Evolutionary conservation across 1,284 basidiomycete species (phyloP).

Genomic region (Sporisorium iseilematis-ciliati): DNA sequence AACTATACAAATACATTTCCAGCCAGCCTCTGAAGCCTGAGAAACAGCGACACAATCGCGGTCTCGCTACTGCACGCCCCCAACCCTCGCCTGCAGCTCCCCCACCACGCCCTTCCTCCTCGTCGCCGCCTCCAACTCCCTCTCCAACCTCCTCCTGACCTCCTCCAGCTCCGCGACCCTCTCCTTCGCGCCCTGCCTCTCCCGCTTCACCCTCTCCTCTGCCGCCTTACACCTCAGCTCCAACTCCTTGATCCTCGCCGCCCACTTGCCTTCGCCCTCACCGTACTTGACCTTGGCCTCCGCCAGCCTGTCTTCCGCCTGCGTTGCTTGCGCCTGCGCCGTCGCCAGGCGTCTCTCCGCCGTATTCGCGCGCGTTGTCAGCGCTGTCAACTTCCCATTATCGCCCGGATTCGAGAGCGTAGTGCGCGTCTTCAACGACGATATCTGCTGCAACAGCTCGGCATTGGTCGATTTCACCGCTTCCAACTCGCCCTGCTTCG

Average conservation of each 20-base stretch:
- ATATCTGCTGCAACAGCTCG: constrained; percentile 82
- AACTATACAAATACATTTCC: too few species aligned
- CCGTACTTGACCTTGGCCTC: constrained; percentile 76
- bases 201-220: constrained; percentile 93
- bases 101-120: constrained; percentile 42
- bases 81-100: constrained; percentile 45
- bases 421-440: constrained; percentile 75
- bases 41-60: too few species aligned
- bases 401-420: constrained; percentile 49
- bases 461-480: constrained; percentile 74
- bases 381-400: constrained; percentile 53
- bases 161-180: constrained; percentile 71
- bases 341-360: constrained; percentile 82
- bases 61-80: constrained; percentile 6
- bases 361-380: constrained; percentile 60
- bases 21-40: too few species aligned
- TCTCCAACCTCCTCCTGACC: constrained; percentile 39
- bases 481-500: constrained; percentile 90
- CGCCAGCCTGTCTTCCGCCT: constrained; percentile 86
- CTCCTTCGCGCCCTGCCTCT: constrained; percentile 94
- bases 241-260: constrained; percentile 75
- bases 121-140: constrained; percentile 44
- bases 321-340: constrained; percentile 82
- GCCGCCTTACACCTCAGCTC: constrained; percentile 84
- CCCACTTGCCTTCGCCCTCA: constrained; percentile 61